Evolutionary conservation across 2,329 filamentous ascomycete species (phyloP), one percentile per base, ranked within the genome.

Genomic region (Venturia oleaginea): DNA sequence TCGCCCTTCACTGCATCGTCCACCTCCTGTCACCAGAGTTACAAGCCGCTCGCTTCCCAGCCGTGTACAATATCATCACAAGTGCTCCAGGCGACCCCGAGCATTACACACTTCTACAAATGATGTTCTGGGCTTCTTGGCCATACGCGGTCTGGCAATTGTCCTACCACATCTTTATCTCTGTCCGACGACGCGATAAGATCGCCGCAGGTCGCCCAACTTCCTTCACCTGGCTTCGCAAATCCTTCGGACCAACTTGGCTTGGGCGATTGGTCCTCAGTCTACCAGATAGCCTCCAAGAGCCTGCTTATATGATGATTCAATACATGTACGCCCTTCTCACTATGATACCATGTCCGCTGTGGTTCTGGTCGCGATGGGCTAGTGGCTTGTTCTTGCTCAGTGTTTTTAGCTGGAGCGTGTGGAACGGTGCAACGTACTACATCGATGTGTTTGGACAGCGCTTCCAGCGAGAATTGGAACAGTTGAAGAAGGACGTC

Each of bases 401-500:
- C 64, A 78, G 84, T 2, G 86, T 99, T n/a, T 97, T 99, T 72
- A 82, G 86, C 54, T 97, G 92, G 92, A 95, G 91, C 70, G 89
- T 97, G 64, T 95, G 97, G 79, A 99, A 99, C 70, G 94, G 94
- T 38, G 91, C 94, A 22, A 97, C 92, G 0, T 99, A 90, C 76
- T 99, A 99, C 76, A 97, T 99, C 72, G 94, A 99, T 71, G 91
- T 97, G 1, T 99, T 97, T 74, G 94, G 95, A 63, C 96, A 90
- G 71, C 86, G 92, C 2, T 97, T 99, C 81, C 91, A 99, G 79
- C 96, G 93, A 73, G 94, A 99, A 75, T 81, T 99, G 15, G 92
- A 99, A 73, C 84, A 88, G 62, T 84, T 99, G 78, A 92, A 89
- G 76, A 85, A 85, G 64, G 94, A 99, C 72, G 92, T 99, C 10